phyloP scores from a whole-genome alignment of 2,329 filamentous ascomycete genomes.

The Hymenoscyphus repandus region DNA sequence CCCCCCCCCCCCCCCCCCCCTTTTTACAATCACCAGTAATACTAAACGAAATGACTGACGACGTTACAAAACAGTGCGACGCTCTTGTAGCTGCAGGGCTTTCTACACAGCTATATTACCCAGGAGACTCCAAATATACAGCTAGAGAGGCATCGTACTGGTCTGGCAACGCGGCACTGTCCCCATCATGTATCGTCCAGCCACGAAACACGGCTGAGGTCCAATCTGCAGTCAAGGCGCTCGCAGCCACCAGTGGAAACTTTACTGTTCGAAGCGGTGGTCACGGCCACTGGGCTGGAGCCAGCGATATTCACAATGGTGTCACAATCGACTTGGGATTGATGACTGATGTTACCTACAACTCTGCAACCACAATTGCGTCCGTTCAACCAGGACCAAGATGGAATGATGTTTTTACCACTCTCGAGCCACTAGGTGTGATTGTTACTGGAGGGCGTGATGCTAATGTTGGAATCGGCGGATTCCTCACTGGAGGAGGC shows the following conservation, averaged over 20 bases:
- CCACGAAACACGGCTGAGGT: constrained; percentile 5
- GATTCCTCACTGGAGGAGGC: constrained; percentile 12
- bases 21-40: too few species aligned
- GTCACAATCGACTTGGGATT: constrained; percentile 35
- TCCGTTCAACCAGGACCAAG: constrained; percentile 33
- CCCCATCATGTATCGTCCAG: constrained; percentile 5
- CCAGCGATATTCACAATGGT: constrained; percentile 43
- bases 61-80: not conserved
- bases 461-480: constrained; percentile 10
- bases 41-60: not conserved
- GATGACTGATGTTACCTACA: constrained; percentile 4
- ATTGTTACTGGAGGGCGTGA: constrained; percentile 34
- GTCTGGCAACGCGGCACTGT: constrained; percentile 1
- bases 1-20: not conserved
- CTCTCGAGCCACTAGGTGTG: constrained; percentile 29
- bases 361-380: constrained; percentile 24
- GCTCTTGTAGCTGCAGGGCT: not conserved
- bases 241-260: constrained; percentile 2
- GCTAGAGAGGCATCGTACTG: constrained; percentile 4
- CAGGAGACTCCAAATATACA: not conserved
- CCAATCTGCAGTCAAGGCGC: not conserved
- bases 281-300: constrained; percentile 48
- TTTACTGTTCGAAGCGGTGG: constrained; percentile 54
- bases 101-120: not conserved
- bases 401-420: constrained; percentile 35